These are phyloP conservation scores for Spathaspora arborariae DNA, from an alignment of 805 yeast species.

Conservation along the genomic window DNA sequence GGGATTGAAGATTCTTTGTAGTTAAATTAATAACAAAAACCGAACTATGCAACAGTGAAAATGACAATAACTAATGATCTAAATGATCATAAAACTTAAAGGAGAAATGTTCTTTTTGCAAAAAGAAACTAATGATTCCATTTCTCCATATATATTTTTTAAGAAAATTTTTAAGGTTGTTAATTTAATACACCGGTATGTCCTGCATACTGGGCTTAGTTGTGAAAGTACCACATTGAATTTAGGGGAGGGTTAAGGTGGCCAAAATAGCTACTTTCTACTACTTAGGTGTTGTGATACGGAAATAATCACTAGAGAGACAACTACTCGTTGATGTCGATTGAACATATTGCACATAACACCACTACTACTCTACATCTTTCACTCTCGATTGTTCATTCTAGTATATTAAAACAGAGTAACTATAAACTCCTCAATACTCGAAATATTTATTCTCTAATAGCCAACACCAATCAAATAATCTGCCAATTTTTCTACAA, in stretches of 20 bases:
- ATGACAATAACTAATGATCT: background rate
- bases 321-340: too few species aligned
- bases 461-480: conserved; percentile 86
- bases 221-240: background rate
- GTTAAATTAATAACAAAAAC: background rate
- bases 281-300: too few species aligned
- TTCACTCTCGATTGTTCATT: too few species aligned
- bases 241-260: background rate
- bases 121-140: background rate
- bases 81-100: background rate
- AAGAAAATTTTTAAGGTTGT: background rate
- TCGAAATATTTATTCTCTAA: conserved; percentile 29
- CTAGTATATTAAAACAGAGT: background rate
- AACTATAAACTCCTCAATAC: background rate
- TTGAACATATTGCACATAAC: too few species aligned
- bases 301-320: too few species aligned
- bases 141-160: background rate
- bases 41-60: background rate
- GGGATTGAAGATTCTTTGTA: background rate
- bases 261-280: too few species aligned
- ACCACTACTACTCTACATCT: too few species aligned
- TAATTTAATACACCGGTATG: background rate
- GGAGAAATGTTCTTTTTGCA: background rate
- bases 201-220: background rate
- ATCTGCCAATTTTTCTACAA: conserved; percentile 94